These are phyloP conservation scores for Penicillium sp. DNA, from an alignment of 2,329 filamentous ascomycete genomes.

Conservation along the genomic window DNA sequence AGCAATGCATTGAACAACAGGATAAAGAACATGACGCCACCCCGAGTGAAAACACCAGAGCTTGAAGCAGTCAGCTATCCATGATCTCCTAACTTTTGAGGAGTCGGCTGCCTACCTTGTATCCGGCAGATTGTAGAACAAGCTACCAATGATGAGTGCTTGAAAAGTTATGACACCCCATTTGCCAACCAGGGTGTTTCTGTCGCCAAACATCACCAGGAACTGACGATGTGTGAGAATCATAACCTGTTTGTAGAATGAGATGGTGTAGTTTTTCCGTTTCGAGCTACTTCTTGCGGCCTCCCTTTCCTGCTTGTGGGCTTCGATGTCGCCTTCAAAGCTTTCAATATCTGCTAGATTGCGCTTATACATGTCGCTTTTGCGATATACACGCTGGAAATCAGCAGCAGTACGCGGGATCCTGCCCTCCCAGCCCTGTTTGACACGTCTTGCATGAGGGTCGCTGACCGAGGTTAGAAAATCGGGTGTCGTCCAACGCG, in stretches of 20 bases:
- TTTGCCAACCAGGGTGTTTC: conserved; percentile 51
- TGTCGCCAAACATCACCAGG: conserved; percentile 56
- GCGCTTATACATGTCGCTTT: conserved; percentile 47
- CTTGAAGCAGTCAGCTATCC: conserved; percentile 27
- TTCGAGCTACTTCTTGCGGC: conserved; percentile 38
- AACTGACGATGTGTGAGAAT: conserved; percentile 57
- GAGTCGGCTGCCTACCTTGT: conserved; percentile 36
- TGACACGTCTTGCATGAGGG: conserved; percentile 57
- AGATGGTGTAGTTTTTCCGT: conserved; percentile 55
- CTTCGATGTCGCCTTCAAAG: conserved; percentile 53
- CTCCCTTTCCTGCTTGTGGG: conserved; percentile 44
- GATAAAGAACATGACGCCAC: conserved; percentile 62
- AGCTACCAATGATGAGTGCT: conserved; percentile 47
- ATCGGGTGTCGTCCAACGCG: conserved; percentile 70
- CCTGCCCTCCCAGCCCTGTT: conserved; percentile 57
- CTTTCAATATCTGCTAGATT: conserved; percentile 51
- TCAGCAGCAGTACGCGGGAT: conserved; percentile 57
- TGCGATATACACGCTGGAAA: conserved; percentile 54
- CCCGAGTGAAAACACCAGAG: conserved; percentile 58
- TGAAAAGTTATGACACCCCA: conserved; percentile 51
- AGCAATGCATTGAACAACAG: conserved; percentile 63
- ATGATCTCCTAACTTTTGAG: not conserved
- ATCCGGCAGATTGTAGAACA: conserved; percentile 56
- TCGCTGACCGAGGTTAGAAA: conserved; percentile 75
- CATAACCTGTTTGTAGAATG: conserved; percentile 52